Base-by-base conservation (phyloP, 208 protist species). In the Histomonas meleagridis region DNA sequence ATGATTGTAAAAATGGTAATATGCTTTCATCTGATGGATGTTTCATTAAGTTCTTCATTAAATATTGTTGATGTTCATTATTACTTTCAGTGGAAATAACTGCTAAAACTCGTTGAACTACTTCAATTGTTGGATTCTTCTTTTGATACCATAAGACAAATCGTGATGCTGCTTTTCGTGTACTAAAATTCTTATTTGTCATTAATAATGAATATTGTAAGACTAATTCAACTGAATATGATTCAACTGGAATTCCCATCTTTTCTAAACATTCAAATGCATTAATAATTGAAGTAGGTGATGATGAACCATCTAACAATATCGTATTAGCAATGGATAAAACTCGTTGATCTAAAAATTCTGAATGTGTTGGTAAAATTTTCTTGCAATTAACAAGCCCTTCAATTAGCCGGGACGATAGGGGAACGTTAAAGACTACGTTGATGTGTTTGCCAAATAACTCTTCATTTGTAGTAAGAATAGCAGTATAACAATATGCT, bases 161-260 rank as follows among this genome's bases (percentile, higher is more conserved):
- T 43, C 40, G 10, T 5, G 65, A 26, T 12, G 65, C 65, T 35
- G 18, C 10, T 72, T 1, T 72, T 16, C 65, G 32, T 5, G 40
- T 72, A 5, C 40, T 32, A 14, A 72, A 40, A 28, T 72, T 72
- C 40, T 26, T 26, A 72, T 72, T 72, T 40, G 40, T 35, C 65
- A 72, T 72, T 16, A 72, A 72, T 32, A 43, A 43, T 43, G 65
- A 72, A 72, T 72, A 72, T 72, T 72, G 65, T n/a, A 72, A 72
- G 40, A 72, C 40, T 10, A 72, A 16, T n/a, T 72, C 21, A 12
- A 72, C 32, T 23, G 65, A 32, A 4, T 43, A 86, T 38, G 32
- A 86, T 32, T 51, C 9, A 10, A n/a, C 0, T 35, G 23, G 1
- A 55, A 86, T 86, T 10, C 55, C 32, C 23, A 86, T 32, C 38